Base-by-base conservation (phyloP, 306 rosid genomes). In the Corylus americana region DNA sequence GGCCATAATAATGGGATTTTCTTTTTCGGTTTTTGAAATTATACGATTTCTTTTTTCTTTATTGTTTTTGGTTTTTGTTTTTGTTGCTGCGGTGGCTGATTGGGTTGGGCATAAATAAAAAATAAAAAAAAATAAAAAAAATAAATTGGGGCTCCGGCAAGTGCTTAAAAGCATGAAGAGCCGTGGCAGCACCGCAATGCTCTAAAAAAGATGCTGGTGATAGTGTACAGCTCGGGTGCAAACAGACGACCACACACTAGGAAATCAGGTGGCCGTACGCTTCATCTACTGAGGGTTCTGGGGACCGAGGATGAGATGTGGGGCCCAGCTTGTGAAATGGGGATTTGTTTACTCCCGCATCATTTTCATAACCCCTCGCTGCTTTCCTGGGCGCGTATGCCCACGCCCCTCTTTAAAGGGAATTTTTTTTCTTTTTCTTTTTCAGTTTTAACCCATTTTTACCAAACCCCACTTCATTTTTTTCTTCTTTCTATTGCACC, bases 251-350 rank as follows among this genome's bases (percentile, higher is more conserved):
- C 82, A 81, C 81, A 73, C 87, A 48, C 86, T 78, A 81, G 53
- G 71, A 82, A 76, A 87, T 83, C 89, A 75, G 91, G 87, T 81
- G 81, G 71, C 85, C 93, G 90, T 87, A 86, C 91, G 7, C 78
- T 73, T 79, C 81, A 69, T 87, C 86, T 48, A 83, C 71, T 31
- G 85, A 62, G 82, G 74, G 84, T 70, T 51, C 82, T 77, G 86
- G 86, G 85, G 87, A 78, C 88, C 83, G 74, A 74, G 79, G 79
- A 80, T 82, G 76, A 85, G 45, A 42, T 69, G 78, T 76, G 86
- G 87, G 87, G 79, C 76, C 89, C 93, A 87, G 80, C 44, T 31
- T 37, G 4, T 18, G 55, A 49, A 49, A 6, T 13, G 47, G 45
- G 10, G 42, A 13, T 5, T 42, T 55, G 69, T 53, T 50, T 35